Conservation (phyloP, 2,329 filamentous ascomycete genomes). For the Fusarium sambucinum region DNA sequence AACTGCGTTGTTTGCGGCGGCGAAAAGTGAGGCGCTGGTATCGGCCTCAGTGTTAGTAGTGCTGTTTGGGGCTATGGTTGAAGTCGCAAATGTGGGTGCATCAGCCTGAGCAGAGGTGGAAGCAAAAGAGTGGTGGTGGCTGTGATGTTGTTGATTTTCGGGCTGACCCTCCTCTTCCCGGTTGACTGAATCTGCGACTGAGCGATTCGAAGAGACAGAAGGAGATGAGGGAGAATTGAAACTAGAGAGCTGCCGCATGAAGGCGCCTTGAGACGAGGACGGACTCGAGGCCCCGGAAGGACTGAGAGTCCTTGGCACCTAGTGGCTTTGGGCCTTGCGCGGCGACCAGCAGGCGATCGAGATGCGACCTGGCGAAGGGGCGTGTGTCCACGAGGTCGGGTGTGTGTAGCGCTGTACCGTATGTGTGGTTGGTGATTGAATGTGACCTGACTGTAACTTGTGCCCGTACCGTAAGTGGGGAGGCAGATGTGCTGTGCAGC, state of each 20-base stretch:
- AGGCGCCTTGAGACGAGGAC: constrained; percentile 47
- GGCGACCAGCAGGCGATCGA: constrained; percentile 47
- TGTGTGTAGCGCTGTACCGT: constrained; percentile 35
- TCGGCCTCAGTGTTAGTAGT: constrained; percentile 17
- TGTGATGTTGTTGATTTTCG: constrained; percentile 14
- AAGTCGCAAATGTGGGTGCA: constrained; percentile 24
- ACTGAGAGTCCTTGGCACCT: constrained; percentile 46
- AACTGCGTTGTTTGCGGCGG: constrained; percentile 25
- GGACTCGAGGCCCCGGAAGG: constrained; percentile 47
- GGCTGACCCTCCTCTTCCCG: constrained; percentile 25
- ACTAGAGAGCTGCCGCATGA: constrained; percentile 50
- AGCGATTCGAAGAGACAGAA: constrained; percentile 26
- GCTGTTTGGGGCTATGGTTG: constrained; percentile 14
- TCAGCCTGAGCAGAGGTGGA: constrained; percentile 21
- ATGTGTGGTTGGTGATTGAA: constrained; percentile 33
- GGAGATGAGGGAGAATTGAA: constrained; percentile 40
- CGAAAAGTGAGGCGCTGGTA: constrained; percentile 22
- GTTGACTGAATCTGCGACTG: constrained; percentile 31
- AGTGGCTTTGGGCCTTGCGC: constrained; percentile 43
- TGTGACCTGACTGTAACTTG: constrained; percentile 17
- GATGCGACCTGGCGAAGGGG: constrained; percentile 42
- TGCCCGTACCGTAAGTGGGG: constrained; percentile 20
- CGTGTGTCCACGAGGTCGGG: constrained; percentile 35
- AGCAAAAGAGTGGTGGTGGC: constrained; percentile 18
- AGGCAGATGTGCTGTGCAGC: constrained; percentile 10